A percentile compares a stretch with the other conserved stretches of the same genome.
Conservation (phyloP, 805 yeast genomes). For the Suhomyces prunicola region DNA sequence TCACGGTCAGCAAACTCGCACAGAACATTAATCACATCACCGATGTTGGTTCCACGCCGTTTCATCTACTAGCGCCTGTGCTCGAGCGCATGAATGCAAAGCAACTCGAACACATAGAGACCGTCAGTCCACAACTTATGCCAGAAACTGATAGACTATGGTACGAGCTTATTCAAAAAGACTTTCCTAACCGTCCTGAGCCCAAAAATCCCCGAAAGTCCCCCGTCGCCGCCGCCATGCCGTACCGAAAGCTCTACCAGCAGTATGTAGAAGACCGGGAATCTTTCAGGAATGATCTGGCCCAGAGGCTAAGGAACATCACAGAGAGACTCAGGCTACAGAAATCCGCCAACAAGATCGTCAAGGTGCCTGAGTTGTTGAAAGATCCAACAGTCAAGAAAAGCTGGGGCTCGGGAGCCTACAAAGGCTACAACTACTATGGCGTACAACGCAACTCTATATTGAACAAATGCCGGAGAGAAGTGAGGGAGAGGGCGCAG, state of each 20-base stretch:
- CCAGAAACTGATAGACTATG: conserved; percentile 46
- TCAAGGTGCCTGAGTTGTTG: conserved; percentile 23
- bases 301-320: conserved; percentile 41
- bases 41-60: conserved; percentile 22
- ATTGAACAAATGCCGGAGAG: conserved; percentile 33
- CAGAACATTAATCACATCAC: conserved; percentile 8
- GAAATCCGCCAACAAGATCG: conserved; percentile 35
- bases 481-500: conserved; percentile 13
- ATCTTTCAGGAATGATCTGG: conserved; percentile 40
- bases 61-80: conserved; percentile 48
- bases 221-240: conserved; percentile 16
- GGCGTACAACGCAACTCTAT: conserved; percentile 19
- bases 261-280: conserved; percentile 41
- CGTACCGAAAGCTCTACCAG: conserved; percentile 38
- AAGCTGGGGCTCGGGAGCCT: conserved; percentile 1
- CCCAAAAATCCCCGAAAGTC: background rate
- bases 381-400: conserved; percentile 27
- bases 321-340: conserved; percentile 37
- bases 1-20: conserved; percentile 10
- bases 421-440: conserved; percentile 3
- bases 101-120: conserved; percentile 39
- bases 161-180: conserved; percentile 42
- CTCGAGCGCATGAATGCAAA: conserved; percentile 37
- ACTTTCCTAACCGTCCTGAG: conserved; percentile 46
- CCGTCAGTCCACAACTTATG: conserved; percentile 39